Evolutionary conservation across 2,329 filamentous ascomycete genomes (phyloP).

Genomic region (Alternaria postmessia): DNA sequence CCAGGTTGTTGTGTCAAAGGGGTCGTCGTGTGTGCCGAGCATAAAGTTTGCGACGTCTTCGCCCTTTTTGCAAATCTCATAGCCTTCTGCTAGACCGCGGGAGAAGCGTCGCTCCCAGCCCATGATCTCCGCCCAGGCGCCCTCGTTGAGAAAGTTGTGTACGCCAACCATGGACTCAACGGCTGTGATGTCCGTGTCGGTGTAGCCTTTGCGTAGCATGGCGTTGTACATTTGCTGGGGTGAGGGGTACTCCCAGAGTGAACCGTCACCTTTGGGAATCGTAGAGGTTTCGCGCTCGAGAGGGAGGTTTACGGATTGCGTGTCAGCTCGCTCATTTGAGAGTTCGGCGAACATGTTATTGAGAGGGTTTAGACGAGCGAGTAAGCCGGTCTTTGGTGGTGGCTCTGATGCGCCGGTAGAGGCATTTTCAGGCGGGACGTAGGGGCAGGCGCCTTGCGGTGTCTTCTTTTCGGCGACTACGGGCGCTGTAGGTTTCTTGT

Average conservation of each 20-base stretch:
- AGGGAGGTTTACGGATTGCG: slow-evolving; percentile 78
- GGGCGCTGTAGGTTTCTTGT: slow-evolving; percentile 56
- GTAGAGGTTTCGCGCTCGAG: slow-evolving; percentile 84
- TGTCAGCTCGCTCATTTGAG: slow-evolving; percentile 77
- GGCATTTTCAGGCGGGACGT: slow-evolving; percentile 50
- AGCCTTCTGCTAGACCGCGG: slow-evolving; percentile 74
- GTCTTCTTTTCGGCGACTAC: slow-evolving; percentile 40
- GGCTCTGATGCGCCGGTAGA: slow-evolving; percentile 43
- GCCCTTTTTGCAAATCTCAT: slow-evolving; percentile 76
- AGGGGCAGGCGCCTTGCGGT: slow-evolving; percentile 60
- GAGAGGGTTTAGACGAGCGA: slow-evolving; percentile 76
- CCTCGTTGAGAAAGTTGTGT: slow-evolving; percentile 98
- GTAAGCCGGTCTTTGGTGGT: slow-evolving; percentile 58
- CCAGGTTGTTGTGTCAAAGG: slow-evolving; percentile 49
- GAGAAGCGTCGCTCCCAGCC: slow-evolving; percentile 91
- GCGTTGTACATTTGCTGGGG: slow-evolving; percentile 99
- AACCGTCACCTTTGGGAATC: slow-evolving; percentile 82
- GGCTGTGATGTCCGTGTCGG: slow-evolving; percentile 89
- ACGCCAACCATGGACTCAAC: slow-evolving; percentile 97
- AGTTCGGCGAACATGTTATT: slow-evolving; percentile 96
- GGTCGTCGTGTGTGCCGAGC: slow-evolving; percentile 47
- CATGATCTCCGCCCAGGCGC: slow-evolving; percentile 93
- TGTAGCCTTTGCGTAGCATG: slow-evolving; percentile 93
- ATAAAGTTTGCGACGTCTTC: slow-evolving; percentile 71
- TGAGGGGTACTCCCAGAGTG: slow-evolving; percentile 96